Percentiles rank a stretch among this genome's conserved stretches.
Evolutionary conservation across 108 stramenopile genomes (phyloP).

Genomic region (Aurantiochytrium sp.): DNA sequence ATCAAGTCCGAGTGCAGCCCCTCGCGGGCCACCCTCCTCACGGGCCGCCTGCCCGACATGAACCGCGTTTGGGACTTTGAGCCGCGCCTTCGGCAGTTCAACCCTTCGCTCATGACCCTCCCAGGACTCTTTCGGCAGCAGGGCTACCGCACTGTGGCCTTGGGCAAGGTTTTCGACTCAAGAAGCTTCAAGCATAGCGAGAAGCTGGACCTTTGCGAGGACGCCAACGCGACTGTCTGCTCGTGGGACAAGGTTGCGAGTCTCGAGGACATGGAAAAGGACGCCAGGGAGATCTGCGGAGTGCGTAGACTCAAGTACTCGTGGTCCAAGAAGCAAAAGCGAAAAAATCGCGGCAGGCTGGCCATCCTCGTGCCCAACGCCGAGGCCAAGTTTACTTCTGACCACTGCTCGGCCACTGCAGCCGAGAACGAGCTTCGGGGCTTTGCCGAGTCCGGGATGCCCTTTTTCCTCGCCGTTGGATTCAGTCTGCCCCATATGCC

Average conservation of each 20-base stretch:
- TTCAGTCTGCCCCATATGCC: background rate
- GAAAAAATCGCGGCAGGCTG: background rate
- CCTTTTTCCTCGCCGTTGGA: slow-evolving; percentile 14
- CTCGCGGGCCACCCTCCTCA: background rate
- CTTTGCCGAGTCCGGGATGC: background rate
- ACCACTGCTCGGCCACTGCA: background rate
- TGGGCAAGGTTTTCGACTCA: slow-evolving; percentile 5
- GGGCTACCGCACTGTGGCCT: background rate
- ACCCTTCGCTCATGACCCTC: background rate
- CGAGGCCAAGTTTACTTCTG: background rate
- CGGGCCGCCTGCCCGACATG: background rate
- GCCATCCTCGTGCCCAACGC: background rate
- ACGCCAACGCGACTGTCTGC: background rate
- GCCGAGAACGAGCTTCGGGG: background rate
- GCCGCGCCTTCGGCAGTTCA: background rate
- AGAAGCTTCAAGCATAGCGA: background rate
- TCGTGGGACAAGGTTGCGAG: background rate
- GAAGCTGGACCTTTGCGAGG: background rate
- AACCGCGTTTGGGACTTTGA: slow-evolving; percentile 27
- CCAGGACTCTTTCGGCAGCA: background rate
- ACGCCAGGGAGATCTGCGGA: background rate
- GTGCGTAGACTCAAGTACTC: background rate
- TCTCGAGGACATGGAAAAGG: background rate
- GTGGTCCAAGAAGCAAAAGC: background rate
- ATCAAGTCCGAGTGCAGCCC: background rate